Percentiles rank a stretch among this genome's conserved stretches.
phyloP scores from a whole-genome alignment of 768 basidiomycete genomes.

The Botryobasidium botryosum region DNA sequence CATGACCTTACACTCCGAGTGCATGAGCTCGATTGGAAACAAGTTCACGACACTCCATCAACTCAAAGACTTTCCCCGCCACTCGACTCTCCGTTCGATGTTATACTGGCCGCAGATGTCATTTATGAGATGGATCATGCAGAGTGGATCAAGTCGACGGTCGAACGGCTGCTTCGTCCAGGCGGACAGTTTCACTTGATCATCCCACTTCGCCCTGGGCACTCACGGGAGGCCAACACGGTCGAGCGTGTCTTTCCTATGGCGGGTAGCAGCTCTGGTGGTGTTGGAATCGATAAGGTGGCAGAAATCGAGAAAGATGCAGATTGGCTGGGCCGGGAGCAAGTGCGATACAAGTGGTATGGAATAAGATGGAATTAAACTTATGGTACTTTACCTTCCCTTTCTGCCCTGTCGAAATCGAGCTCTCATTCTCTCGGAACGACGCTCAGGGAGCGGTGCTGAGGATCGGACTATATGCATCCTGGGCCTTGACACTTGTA shows the following conservation, averaged over 20 bases:
- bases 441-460: too few relatives aligned
- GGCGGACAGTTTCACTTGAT: slow-evolving; percentile 54
- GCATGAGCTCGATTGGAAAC: slow-evolving; percentile 46
- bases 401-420: too few relatives aligned
- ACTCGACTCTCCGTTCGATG: slow-evolving; percentile 33
- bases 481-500: too few relatives aligned
- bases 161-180: slow-evolving; percentile 30
- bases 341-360: too few relatives aligned
- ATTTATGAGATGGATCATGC: slow-evolving; percentile 60
- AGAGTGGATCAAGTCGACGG: slow-evolving; percentile 46
- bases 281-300: too few relatives aligned
- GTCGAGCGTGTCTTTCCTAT: slow-evolving; percentile 41
- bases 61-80: slow-evolving; percentile 24
- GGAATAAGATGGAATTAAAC: too few relatives aligned
- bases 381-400: too few relatives aligned
- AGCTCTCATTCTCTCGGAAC: too few relatives aligned
- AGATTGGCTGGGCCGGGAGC: too few relatives aligned
- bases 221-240: slow-evolving; percentile 32
- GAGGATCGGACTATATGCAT: too few relatives aligned
- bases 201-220: slow-evolving; percentile 45
- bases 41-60: neutral
- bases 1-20: slow-evolving; percentile 25
- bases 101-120: slow-evolving; percentile 66
- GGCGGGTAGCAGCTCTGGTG: too few relatives aligned
- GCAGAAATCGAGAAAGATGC: too few relatives aligned